These are phyloP conservation scores for Vaccinium darrowii DNA, from an alignment of 148 eudicot genomes.

Conservation along the genomic window DNA sequence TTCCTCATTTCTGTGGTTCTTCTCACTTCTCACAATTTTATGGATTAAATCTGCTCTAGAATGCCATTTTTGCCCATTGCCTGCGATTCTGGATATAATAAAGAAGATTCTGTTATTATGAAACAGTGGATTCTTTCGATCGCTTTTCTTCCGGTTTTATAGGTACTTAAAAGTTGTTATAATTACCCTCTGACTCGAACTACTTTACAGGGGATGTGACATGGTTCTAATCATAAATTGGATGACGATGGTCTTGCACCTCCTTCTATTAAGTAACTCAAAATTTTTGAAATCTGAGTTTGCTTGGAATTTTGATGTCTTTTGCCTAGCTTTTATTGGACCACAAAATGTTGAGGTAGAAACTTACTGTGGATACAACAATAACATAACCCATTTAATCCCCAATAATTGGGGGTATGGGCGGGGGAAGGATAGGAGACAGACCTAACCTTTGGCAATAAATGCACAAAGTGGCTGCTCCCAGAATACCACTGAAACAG, in stretches of 20 bases:
- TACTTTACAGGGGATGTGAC: slow-evolving; percentile 79
- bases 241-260: slow-evolving; percentile 99
- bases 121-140: slow-evolving; percentile 88
- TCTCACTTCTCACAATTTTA: slow-evolving; percentile 12
- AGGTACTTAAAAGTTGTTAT: slow-evolving; percentile 34
- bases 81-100: slow-evolving; percentile 96
- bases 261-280: slow-evolving; percentile 27
- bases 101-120: slow-evolving; percentile 99
- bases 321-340: background rate
- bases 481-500: no score
- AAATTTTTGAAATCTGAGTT: background rate
- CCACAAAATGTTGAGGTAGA: background rate
- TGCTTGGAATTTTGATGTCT: background rate
- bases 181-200: background rate
- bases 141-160: slow-evolving; percentile 92
- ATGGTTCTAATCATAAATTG: slow-evolving; percentile 94
- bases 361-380: background rate
- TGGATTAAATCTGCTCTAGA: slow-evolving; percentile 35
- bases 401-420: no score
- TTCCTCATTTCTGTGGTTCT: background rate
- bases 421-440: no score
- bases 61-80: slow-evolving; percentile 97
- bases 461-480: no score
- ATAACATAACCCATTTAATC: no score
- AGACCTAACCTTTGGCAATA: no score